These are phyloP conservation scores for Macroventuria anomochaeta DNA, from an alignment of 2,329 filamentous ascomycete genomes.

Conservation along the genomic window DNA sequence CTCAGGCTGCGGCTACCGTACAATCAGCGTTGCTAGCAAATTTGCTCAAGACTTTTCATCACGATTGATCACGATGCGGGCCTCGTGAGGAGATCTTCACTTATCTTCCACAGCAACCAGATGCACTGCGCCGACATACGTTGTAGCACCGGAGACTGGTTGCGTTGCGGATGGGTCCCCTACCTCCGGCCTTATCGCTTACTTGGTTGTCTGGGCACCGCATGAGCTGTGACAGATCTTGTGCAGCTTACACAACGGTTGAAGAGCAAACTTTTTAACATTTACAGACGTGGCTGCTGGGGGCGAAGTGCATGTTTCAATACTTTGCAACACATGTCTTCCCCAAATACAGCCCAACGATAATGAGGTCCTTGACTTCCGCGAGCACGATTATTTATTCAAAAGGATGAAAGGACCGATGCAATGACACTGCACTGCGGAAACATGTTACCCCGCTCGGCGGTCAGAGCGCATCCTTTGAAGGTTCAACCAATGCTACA, in stretches of 20 bases:
- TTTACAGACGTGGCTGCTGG: slow-evolving; percentile 31
- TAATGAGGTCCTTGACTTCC: slow-evolving; percentile 20
- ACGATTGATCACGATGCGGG: slow-evolving; percentile 26
- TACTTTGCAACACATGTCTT: slow-evolving; percentile 27
- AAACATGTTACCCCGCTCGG: slow-evolving; percentile 30
- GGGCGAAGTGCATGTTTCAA: slow-evolving; percentile 36
- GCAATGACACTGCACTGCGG: slow-evolving; percentile 28
- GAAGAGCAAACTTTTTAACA: slow-evolving; percentile 41
- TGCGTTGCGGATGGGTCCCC: slow-evolving; percentile 21
- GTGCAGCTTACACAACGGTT: slow-evolving; percentile 32
- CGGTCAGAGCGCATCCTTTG: slow-evolving; percentile 26
- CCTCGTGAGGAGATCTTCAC: slow-evolving; percentile 12
- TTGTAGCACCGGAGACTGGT: slow-evolving; percentile 9
- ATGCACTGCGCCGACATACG: slow-evolving; percentile 10
- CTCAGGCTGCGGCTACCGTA: slow-evolving; percentile 14
- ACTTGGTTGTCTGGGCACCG: slow-evolving; percentile 16
- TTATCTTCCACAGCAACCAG: slow-evolving; percentile 13
- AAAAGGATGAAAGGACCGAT: slow-evolving; percentile 27
- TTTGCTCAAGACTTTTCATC: slow-evolving; percentile 32
- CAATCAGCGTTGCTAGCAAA: slow-evolving; percentile 25
- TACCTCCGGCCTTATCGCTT: slow-evolving; percentile 15
- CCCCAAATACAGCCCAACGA: slow-evolving; percentile 17
- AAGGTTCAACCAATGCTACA: slow-evolving; percentile 31
- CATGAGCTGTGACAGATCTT: slow-evolving; percentile 29
- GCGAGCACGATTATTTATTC: slow-evolving; percentile 21